Base-by-base conservation (phyloP, 805 yeast species). In the Saccharomyces jurei region DNA sequence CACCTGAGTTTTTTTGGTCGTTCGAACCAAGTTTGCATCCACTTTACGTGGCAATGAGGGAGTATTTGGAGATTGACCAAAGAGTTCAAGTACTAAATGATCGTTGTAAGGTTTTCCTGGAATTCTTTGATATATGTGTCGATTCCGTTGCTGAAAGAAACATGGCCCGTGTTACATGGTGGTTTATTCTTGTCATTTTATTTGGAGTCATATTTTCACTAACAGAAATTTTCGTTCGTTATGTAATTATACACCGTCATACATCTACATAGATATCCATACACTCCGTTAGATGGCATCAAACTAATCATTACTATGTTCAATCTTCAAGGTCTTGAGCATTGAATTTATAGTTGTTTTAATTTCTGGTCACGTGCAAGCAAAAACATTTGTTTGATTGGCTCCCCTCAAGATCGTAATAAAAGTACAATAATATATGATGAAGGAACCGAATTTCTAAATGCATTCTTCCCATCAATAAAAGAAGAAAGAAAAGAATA, bases 1-100 rank as follows among this genome's bases (percentile, higher is more conserved):
- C 96, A 0, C 99, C 99, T 0, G 96, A 89, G 58, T 90, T 89
- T 65, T 94, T 94, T 70, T 94, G 99, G 99, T 87, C 91, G 51
- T 80, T 78, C 58, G 99, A 94, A 71, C 99, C 99, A 4, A 91
- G 96, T 41, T 77, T 94, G 60, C 96, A 92, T 67, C 98, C 98
- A 3, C 74, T 94, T 46, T 94, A 94, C 70, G 77, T 78, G 36
- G 97, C 97, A 1, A 84, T 91, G 54, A 74, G 97, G 55, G 97
- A 94, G 59, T 94, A 94, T 64, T 73, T 94, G 54, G 99, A 94
- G 71, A 91, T 94, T 58, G 97, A 92, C 67, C 96, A 89, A 70
- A 75, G 99, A 52, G 97, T 92, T 30, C 91, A 88, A 65, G 97
- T 94, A 4, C 76, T 94, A 50, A 94, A 94, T 63, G 97, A 92